Evolutionary conservation across 2,329 filamentous ascomycete genomes (phyloP).

Genomic region (Aspergillus ruber): DNA sequence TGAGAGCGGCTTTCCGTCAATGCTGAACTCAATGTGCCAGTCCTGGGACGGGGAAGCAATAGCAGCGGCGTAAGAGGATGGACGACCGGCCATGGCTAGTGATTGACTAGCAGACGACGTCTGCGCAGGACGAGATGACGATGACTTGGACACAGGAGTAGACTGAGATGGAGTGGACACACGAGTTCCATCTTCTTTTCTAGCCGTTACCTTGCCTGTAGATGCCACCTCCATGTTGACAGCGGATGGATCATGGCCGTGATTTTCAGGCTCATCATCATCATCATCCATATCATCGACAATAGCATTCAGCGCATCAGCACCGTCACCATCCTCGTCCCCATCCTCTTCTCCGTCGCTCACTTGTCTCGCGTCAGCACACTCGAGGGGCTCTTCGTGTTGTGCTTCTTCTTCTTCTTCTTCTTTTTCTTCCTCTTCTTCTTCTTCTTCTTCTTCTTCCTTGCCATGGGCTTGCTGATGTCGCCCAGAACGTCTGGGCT

Average conservation of each 20-base stretch:
- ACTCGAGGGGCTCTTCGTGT: constrained; percentile 70
- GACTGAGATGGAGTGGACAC: constrained; percentile 72
- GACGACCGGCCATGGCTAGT: constrained; percentile 50
- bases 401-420: constrained; percentile 61
- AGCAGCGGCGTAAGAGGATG: constrained; percentile 74
- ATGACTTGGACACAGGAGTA: constrained; percentile 41
- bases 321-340: constrained; percentile 51
- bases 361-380: constrained; percentile 83
- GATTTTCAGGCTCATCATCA: constrained; percentile 69
- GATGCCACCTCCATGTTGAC: constrained; percentile 87
- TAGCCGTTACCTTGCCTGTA: constrained; percentile 80
- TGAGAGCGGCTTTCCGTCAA: constrained; percentile 74
- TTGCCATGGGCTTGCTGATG: constrained; percentile 50
- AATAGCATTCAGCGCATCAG: constrained; percentile 68
- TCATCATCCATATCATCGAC: constrained; percentile 89
- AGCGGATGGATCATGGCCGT: constrained; percentile 73
- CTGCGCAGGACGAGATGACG: constrained; percentile 23
- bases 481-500: constrained; percentile 57
- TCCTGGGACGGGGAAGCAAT: constrained; percentile 76
- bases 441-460: constrained; percentile 61
- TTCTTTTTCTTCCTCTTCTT: constrained; percentile 60
- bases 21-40: constrained; percentile 95
- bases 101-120: constrained; percentile 30
- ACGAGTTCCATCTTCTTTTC: constrained; percentile 83
- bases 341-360: constrained; percentile 61